These are phyloP conservation scores for Zygoascus sp. DNA, from an alignment of 1,139 yeast species.

Conservation along the genomic window DNA sequence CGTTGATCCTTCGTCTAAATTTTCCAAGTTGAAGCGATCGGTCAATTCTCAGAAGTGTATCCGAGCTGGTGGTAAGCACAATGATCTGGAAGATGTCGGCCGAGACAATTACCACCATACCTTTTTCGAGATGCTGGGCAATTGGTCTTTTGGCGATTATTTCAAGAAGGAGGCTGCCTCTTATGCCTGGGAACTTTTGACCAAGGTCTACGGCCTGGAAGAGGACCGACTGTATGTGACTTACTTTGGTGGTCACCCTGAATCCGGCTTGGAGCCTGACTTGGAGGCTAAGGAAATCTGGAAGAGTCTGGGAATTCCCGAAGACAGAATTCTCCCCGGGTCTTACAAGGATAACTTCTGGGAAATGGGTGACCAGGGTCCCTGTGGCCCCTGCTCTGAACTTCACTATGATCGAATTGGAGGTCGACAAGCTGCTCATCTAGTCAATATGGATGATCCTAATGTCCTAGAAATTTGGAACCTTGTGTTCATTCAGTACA, in stretches of 20 bases:
- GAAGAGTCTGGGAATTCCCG: constrained; percentile 82
- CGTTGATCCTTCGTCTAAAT: constrained; percentile 88
- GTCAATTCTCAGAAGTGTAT: constrained; percentile 96
- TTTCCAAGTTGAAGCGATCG: constrained; percentile 80
- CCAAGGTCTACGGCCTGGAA: constrained; percentile 74
- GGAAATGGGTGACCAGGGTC: constrained; percentile 99
- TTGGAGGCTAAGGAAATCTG: constrained; percentile 86
- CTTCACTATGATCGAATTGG: constrained; percentile 97
- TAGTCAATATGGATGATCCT: constrained; percentile 96
- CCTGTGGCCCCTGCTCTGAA: constrained; percentile 99
- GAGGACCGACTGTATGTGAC: constrained; percentile 84
- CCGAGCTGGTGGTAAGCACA: constrained; percentile 99
- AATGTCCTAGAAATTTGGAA: constrained; percentile 98
- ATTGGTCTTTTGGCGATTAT: constrained; percentile 99
- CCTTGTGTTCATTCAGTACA: constrained; percentile 91
- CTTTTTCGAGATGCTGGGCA: constrained; percentile 97
- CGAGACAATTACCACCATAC: constrained; percentile 97
- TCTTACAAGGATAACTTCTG: constrained; percentile 88
- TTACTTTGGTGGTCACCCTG: constrained; percentile 88
- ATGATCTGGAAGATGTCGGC: constrained; percentile 97
- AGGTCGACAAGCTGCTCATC: constrained; percentile 85
- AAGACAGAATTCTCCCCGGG: constrained; percentile 91
- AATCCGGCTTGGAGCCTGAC: constrained; percentile 85
- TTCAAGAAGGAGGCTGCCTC: constrained; percentile 89
- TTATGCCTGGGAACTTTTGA: constrained; percentile 87